Percentiles rank a stretch among this genome's conserved stretches.
Evolutionary conservation across 345 rosid species (phyloP).

Genomic region (Iberis pinnata): DNA sequence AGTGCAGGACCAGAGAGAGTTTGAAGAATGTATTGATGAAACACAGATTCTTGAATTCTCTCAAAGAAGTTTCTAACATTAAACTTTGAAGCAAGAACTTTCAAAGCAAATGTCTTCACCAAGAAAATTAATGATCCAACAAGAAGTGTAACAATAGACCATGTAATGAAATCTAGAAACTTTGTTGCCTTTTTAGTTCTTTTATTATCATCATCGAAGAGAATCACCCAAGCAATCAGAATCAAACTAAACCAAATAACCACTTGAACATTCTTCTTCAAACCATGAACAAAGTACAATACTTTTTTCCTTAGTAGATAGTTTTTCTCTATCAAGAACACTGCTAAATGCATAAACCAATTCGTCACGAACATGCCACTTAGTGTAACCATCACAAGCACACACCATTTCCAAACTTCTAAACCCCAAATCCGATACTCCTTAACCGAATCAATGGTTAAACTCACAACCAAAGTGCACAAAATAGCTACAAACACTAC

Average conservation of each 20-base stretch:
- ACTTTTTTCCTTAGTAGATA: slow-evolving; percentile 68
- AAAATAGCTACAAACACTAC: slow-evolving; percentile 32
- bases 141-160: slow-evolving; percentile 57
- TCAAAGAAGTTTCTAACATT: slow-evolving; percentile 77
- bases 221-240: slow-evolving; percentile 55
- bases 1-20: slow-evolving; percentile 74
- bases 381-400: slow-evolving; percentile 64
- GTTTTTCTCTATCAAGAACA: slow-evolving; percentile 72
- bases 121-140: slow-evolving; percentile 61
- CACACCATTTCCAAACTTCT: slow-evolving; percentile 75
- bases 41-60: slow-evolving; percentile 80
- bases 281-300: slow-evolving; percentile 87
- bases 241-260: slow-evolving; percentile 64
- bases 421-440: slow-evolving; percentile 44
- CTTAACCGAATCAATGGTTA: slow-evolving; percentile 36
- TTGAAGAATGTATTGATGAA: slow-evolving; percentile 70
- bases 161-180: slow-evolving; percentile 43
- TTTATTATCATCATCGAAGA: slow-evolving; percentile 44
- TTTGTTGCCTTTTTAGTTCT: slow-evolving; percentile 37
- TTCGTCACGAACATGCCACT: slow-evolving; percentile 66
- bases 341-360: slow-evolving; percentile 67
- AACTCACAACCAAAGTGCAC: slow-evolving; percentile 49
- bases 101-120: slow-evolving; percentile 58
- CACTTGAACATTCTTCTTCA: slow-evolving; percentile 75
- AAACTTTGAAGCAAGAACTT: slow-evolving; percentile 76